Evolutionary conservation across 441 rosid genomes (phyloP).

Genomic region (Manihot esculenta): DNA sequence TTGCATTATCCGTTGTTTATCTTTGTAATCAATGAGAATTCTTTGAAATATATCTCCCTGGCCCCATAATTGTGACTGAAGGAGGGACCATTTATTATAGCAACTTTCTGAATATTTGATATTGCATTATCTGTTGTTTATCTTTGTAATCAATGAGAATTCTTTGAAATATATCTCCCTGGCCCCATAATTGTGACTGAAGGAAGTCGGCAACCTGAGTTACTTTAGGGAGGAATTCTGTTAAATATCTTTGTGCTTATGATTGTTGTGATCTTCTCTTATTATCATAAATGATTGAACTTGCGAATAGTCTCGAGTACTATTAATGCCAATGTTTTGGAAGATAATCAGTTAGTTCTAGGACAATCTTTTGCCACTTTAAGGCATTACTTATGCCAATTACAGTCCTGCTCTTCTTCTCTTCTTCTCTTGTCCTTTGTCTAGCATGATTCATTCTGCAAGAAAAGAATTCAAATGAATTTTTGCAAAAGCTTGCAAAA

Average conservation of each 20-base stretch:
- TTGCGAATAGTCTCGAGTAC: neutral
- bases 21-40: neutral
- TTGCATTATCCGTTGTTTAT: neutral
- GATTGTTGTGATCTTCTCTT: neutral
- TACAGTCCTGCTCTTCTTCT: too few relatives aligned
- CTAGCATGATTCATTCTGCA: too few relatives aligned
- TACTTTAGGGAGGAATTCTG: neutral
- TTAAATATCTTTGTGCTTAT: neutral
- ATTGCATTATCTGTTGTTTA: neutral
- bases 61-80: neutral
- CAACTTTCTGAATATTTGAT: neutral
- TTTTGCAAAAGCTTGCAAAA: too few relatives aligned
- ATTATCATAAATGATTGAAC: neutral
- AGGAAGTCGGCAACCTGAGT: neutral
- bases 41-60: neutral
- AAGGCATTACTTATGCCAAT: neutral
- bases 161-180: neutral
- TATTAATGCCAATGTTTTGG: too few relatives aligned
- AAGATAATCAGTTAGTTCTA: too few relatives aligned
- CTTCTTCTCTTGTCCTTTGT: too few relatives aligned
- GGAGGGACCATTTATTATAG: neutral
- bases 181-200: neutral
- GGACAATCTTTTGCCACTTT: neutral
- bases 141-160: neutral
- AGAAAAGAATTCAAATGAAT: too few relatives aligned